A percentile compares a stretch with the other conserved stretches of the same genome.
These are phyloP conservation scores for Cladorrhinum samala DNA, from an alignment of 495 filamentous ascomycete species.

Conservation along the genomic window DNA sequence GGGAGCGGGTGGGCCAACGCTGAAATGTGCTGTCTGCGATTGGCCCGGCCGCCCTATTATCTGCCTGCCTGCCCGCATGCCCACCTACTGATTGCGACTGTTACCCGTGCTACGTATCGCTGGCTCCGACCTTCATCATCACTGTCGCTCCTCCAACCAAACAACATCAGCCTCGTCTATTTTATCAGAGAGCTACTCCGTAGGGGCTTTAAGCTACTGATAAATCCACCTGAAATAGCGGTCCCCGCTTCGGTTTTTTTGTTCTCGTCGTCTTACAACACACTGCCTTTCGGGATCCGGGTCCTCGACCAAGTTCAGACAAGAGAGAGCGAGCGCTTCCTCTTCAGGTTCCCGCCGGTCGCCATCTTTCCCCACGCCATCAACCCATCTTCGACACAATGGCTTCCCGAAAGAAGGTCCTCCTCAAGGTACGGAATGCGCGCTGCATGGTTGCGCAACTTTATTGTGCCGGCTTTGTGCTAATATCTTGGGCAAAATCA, in stretches of 20 bases:
- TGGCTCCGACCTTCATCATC: slow-evolving; percentile 12
- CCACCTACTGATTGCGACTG: neutral
- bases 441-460: neutral
- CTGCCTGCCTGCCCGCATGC: slow-evolving; percentile 19
- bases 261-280: neutral
- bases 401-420: slow-evolving; percentile 93
- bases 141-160: slow-evolving; percentile 23
- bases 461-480: neutral
- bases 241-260: neutral
- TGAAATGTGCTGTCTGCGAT: slow-evolving; percentile 10
- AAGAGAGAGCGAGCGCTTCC: too few relatives aligned
- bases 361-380: neutral
- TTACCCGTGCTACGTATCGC: neutral
- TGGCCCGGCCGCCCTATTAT: slow-evolving; percentile 9
- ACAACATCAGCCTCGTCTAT: slow-evolving; percentile 14
- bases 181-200: slow-evolving; percentile 10
- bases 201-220: too few relatives aligned
- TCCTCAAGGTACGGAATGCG: slow-evolving; percentile 72
- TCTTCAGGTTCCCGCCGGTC: neutral
- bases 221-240: neutral
- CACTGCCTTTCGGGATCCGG: too few relatives aligned
- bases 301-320: neutral
- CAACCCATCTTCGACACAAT: slow-evolving; percentile 43
- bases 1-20: slow-evolving; percentile 13
- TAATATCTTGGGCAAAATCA: slow-evolving; percentile 27